phyloP scores from a whole-genome alignment of 139 green algal species.

The Zygnema circumcarinatum region DNA sequence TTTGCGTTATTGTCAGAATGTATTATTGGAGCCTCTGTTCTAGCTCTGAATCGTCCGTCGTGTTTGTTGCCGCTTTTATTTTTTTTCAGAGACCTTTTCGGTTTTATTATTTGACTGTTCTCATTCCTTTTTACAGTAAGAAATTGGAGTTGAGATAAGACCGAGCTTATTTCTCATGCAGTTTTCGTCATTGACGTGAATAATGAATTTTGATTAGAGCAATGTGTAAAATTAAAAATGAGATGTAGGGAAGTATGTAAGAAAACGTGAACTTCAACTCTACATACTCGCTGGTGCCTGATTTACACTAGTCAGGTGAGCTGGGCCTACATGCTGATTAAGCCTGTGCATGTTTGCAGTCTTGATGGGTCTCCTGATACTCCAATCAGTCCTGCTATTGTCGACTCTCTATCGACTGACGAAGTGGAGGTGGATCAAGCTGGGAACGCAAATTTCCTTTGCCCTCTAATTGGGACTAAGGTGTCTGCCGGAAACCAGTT shows the following conservation, averaged over 20 bases:
- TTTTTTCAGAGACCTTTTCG: too few species aligned
- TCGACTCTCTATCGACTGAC: conserved; percentile 1
- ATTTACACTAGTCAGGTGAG: too few species aligned
- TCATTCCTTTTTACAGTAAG: too few species aligned
- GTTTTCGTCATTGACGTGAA: too few species aligned
- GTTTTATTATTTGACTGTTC: too few species aligned
- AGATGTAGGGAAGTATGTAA: background rate
- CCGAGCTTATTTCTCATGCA: background rate
- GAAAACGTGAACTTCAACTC: background rate
- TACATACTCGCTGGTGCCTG: too few species aligned
- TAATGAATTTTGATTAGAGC: background rate
- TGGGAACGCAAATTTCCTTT: background rate
- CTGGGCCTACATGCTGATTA: too few species aligned
- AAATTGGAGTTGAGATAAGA: too few species aligned
- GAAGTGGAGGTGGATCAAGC: background rate
- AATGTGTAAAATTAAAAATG: background rate
- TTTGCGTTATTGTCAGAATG: too few species aligned
- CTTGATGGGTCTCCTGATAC: conserved; percentile 2
- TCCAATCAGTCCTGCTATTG: conserved; percentile 18
- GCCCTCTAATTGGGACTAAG: background rate
- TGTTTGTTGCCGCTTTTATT: too few species aligned
- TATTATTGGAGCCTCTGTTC: too few species aligned
- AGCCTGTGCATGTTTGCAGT: background rate
- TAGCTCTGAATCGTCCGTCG: too few species aligned
- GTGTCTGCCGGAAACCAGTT: background rate